phyloP scores from a whole-genome alignment of 2,329 filamentous ascomycete species.

The Claviceps sp. region DNA sequence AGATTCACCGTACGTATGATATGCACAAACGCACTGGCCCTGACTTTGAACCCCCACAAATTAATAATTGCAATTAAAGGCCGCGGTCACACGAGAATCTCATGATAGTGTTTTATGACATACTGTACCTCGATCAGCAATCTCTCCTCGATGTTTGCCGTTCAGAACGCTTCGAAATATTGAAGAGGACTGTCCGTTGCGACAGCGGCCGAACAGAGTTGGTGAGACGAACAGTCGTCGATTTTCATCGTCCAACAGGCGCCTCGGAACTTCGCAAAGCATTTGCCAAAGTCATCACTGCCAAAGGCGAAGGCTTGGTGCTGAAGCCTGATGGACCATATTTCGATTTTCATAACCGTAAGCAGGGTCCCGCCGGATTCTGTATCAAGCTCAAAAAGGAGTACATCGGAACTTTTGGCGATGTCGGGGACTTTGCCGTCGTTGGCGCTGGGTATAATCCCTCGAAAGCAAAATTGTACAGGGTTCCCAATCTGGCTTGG shows the following conservation, averaged over 20 bases:
- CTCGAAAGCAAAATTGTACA: constrained; percentile 42
- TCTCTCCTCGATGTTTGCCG: constrained; percentile 39
- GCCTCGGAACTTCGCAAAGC: constrained; percentile 42
- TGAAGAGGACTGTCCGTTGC: constrained; percentile 40
- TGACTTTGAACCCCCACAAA: not conserved
- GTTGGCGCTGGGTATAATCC: constrained; percentile 63
- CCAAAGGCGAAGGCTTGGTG: constrained; percentile 64
- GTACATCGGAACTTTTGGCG: constrained; percentile 64
- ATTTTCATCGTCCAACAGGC: constrained; percentile 44
- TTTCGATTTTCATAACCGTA: constrained; percentile 38
- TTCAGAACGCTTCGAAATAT: constrained; percentile 43
- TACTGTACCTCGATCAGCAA: constrained; percentile 38
- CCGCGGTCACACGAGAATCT: constrained; percentile 37
- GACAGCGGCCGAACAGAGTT: constrained; percentile 51
- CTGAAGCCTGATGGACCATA: constrained; percentile 73
- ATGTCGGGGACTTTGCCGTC: constrained; percentile 71
- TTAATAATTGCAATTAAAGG: constrained; percentile 15
- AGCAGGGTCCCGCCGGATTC: constrained; percentile 26
- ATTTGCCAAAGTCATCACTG: constrained; percentile 54
- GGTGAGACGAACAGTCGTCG: constrained; percentile 51
- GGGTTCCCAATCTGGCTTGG: constrained; percentile 47
- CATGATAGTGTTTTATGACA: constrained; percentile 50
- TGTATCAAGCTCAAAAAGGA: constrained; percentile 84
- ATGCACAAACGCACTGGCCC: not conserved
- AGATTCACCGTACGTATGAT: constrained; percentile 49